phyloP scores from a whole-genome alignment of 2,329 filamentous ascomycete genomes.

The Talaromyces rugulosus region DNA sequence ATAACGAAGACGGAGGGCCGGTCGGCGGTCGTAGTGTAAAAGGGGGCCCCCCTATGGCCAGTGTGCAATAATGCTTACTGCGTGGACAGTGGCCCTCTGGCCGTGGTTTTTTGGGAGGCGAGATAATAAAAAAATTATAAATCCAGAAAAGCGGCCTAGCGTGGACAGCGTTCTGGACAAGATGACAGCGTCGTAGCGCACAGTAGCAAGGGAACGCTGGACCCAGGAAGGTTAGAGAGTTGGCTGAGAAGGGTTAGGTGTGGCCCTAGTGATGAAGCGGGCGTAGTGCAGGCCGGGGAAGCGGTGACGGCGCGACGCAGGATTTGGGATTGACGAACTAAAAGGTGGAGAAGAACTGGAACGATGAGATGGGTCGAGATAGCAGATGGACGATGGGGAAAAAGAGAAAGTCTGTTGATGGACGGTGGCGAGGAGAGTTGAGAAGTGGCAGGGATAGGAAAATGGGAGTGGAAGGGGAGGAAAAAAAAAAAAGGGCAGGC shows the following conservation, averaged over 20 bases:
- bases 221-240: conserved; percentile 7
- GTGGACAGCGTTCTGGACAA: conserved; percentile 6
- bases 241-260: conserved; percentile 21
- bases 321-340: conserved; percentile 5
- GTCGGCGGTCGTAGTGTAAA: neutral
- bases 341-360: conserved; percentile 1
- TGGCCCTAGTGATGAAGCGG: conserved; percentile 27
- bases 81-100: neutral
- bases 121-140: neutral
- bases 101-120: neutral
- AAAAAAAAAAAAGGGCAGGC: conserved; percentile 3
- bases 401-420: neutral
- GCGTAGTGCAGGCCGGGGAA: conserved; percentile 34
- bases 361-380: conserved; percentile 1
- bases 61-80: neutral
- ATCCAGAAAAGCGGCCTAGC: neutral
- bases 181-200: conserved; percentile 15
- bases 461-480: neutral
- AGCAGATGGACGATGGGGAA: neutral
- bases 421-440: neutral
- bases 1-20: neutral
- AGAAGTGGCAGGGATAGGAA: neutral
- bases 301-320: conserved; percentile 20
- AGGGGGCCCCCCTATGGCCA: neutral
- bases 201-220: conserved; percentile 8